Evolutionary conservation across 371 early-diverging fungal species (phyloP).

Genomic region (Chytridium lagenaria): DNA sequence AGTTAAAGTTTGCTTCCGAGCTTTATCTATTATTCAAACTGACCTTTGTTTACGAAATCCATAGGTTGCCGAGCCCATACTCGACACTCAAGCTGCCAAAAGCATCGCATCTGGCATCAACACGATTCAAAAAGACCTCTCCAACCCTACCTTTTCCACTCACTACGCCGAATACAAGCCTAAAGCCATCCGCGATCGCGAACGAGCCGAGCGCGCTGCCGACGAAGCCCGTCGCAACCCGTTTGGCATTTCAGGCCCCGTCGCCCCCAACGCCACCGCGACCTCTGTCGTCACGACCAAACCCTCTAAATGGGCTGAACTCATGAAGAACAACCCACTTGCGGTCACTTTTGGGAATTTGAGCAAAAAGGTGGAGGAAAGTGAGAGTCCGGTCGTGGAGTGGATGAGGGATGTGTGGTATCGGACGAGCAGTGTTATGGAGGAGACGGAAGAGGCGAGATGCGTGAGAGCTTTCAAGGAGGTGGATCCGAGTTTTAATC

Average conservation of each 20-base stretch:
- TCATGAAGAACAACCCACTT: conserved; percentile 87
- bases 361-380: conserved; percentile 83
- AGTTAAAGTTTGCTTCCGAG: too few species aligned
- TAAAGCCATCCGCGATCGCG: conserved; percentile 44
- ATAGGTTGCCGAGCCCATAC: conserved; percentile 56
- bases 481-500: conserved; percentile 87
- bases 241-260: conserved; percentile 60
- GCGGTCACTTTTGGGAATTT: conserved; percentile 78
- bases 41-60: too few species aligned
- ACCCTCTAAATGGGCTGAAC: conserved; percentile 88
- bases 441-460: conserved; percentile 93
- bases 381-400: conserved; percentile 86
- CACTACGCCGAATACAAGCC: conserved; percentile 53
- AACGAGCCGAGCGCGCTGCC: conserved; percentile 36
- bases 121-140: conserved; percentile 79
- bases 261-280: conserved; percentile 64
- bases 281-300: conserved; percentile 91
- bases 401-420: conserved; percentile 74
- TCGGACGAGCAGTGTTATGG: conserved; percentile 70
- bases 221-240: conserved; percentile 26
- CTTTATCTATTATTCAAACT: too few species aligned
- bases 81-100: conserved; percentile 73
- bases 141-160: conserved; percentile 46
- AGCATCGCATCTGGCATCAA: conserved; percentile 85
- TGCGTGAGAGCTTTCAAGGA: conserved; percentile 80